phyloP scores from a whole-genome alignment of 1,284 basidiomycete species.

The Pseudozyma sp. region DNA sequence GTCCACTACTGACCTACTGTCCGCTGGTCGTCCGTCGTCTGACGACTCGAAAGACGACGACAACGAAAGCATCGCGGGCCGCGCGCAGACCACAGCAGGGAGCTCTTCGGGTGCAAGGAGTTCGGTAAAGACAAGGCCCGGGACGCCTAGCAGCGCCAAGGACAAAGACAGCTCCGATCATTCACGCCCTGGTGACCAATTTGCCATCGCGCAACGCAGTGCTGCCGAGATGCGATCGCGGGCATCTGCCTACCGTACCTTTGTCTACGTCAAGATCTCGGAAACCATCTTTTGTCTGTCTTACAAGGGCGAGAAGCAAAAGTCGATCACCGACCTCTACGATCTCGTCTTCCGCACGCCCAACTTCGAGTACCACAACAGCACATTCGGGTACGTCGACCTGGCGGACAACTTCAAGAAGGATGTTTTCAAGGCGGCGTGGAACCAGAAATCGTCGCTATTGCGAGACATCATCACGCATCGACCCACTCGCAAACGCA shows the following conservation, averaged over 20 bases:
- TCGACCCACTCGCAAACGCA: conserved; percentile 39
- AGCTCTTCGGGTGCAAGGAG: conserved; percentile 7
- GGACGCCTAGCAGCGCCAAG: conserved; percentile 23
- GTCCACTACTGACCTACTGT: conserved; percentile 21
- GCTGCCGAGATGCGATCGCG: conserved; percentile 70
- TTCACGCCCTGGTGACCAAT: conserved; percentile 31
- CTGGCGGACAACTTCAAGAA: conserved; percentile 63
- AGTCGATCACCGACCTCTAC: conserved; percentile 72
- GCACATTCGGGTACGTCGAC: conserved; percentile 78
- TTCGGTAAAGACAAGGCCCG: conserved; percentile 28
- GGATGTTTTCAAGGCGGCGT: conserved; percentile 65
- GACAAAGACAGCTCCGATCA: conserved; percentile 19
- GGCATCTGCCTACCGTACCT: conserved; percentile 74
- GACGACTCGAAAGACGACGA: conserved; percentile 36
- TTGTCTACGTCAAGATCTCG: conserved; percentile 82
- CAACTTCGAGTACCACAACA: conserved; percentile 81
- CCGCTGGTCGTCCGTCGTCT: conserved; percentile 19
- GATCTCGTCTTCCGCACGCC: conserved; percentile 73
- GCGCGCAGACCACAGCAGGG: conserved; percentile 7
- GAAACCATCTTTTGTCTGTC: conserved; percentile 72
- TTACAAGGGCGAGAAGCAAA: conserved; percentile 73
- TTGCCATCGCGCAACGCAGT: conserved; percentile 51
- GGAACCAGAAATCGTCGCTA: conserved; percentile 63
- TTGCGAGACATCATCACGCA: conserved; percentile 61
- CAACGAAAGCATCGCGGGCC: conserved; percentile 13